Percentiles rank a stretch among this genome's conserved stretches.
These are phyloP conservation scores for Malbranchea cinnamomea DNA, from an alignment of 2,329 filamentous ascomycete genomes.

Conservation along the genomic window DNA sequence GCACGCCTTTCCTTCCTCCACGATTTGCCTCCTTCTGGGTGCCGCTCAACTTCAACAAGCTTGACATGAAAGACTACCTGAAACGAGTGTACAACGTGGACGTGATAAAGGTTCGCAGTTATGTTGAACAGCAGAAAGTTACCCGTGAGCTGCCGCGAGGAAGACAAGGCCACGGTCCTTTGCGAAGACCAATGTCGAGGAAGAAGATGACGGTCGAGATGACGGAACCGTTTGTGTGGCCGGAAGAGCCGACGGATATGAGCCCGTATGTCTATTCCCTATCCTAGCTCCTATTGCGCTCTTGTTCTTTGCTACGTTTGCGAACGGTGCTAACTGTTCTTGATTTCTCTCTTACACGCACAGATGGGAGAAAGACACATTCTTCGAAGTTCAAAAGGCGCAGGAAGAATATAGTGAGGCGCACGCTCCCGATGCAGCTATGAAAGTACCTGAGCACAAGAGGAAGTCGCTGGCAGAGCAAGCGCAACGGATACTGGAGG, in stretches of 20 bases:
- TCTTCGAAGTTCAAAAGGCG: constrained; percentile 37
- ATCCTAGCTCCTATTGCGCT: constrained; percentile 5
- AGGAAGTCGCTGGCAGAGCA: constrained; percentile 39
- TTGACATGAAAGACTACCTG: constrained; percentile 92
- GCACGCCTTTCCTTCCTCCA: constrained; percentile 55
- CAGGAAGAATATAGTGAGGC: constrained; percentile 27
- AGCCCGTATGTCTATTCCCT: constrained; percentile 33
- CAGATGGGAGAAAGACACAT: constrained; percentile 50
- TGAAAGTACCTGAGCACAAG: constrained; percentile 26
- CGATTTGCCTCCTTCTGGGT: constrained; percentile 82
- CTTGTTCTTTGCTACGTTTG: not conserved
- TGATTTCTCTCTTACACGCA: constrained; percentile 5
- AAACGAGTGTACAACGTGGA: constrained; percentile 70
- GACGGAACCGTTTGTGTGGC: constrained; percentile 77
- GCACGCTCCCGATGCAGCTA: constrained; percentile 20
- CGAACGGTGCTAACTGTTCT: not conserved
- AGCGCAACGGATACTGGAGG: constrained; percentile 47
- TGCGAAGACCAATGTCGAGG: constrained; percentile 54
- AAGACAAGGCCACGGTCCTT: constrained; percentile 36
- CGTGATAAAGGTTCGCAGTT: constrained; percentile 59
- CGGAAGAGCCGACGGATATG: constrained; percentile 49
- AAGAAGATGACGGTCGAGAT: constrained; percentile 97
- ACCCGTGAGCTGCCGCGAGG: constrained; percentile 26
- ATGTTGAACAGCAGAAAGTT: constrained; percentile 54
- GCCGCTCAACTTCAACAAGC: constrained; percentile 84